A percentile compares a stretch with the other conserved stretches of the same genome.
Evolutionary conservation across 345 rosid species (phyloP).

Genomic region (Pugionium dolabratum): DNA sequence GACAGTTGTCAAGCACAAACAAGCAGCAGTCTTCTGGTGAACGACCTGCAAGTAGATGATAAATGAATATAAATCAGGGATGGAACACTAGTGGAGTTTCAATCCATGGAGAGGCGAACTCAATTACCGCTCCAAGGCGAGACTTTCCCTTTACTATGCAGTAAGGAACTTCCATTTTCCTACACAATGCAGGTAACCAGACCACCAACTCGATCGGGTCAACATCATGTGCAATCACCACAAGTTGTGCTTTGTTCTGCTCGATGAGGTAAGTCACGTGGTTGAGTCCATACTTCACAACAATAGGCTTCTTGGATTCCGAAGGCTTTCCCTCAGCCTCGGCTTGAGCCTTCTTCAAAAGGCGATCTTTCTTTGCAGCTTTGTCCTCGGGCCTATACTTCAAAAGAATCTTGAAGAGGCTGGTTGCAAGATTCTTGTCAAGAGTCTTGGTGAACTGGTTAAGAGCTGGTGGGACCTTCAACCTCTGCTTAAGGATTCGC

Average conservation of each 20-base stretch:
- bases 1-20: constrained; percentile 66
- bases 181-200: constrained; percentile 77
- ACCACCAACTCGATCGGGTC: constrained; percentile 83
- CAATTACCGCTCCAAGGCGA: constrained; percentile 64
- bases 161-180: constrained; percentile 89
- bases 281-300: constrained; percentile 70
- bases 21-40: constrained; percentile 65
- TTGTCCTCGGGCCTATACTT: constrained; percentile 77
- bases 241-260: constrained; percentile 79
- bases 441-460: constrained; percentile 90
- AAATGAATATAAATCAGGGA: neutral
- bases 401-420: constrained; percentile 56
- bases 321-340: constrained; percentile 62
- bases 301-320: constrained; percentile 71
- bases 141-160: constrained; percentile 79
- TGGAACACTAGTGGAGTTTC: neutral
- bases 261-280: constrained; percentile 73
- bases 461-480: constrained; percentile 87
- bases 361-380: constrained; percentile 68
- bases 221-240: constrained; percentile 81
- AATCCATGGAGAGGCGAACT: neutral
- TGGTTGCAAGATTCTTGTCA: constrained; percentile 73
- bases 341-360: constrained; percentile 61
- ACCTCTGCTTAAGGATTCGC: constrained; percentile 73
- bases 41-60: constrained; percentile 44